Evolutionary conservation across 75 land plant species (phyloP), one percentile per base, ranked within the genome.

Genomic region (Larix kaempferi): DNA sequence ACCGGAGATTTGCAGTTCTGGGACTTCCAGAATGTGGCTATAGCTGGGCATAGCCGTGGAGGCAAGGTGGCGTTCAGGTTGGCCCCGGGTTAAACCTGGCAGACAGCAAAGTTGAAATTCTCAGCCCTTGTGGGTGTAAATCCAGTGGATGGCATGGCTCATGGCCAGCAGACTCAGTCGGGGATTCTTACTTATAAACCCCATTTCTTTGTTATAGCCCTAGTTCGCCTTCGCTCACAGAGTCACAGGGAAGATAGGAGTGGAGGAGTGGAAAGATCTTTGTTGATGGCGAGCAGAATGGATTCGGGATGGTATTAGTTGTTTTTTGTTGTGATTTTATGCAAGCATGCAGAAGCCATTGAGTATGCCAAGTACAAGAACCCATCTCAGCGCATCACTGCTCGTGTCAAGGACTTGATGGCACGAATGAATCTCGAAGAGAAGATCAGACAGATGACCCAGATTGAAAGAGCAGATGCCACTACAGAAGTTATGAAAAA

Each of bases 21-120:
- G 11, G 82, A 86, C 77, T 69, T 88, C 23, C 39, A 17, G 10
- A 89, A 84, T 35, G 75, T 91, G 5, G 92, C 84, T 2, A 57
- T 96, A 4, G 88, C 89, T 0, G 99, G 98, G 27, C 99, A 96
- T 77, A 96, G 99, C 78, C 90, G 99, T 5, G 99, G 99, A 7
- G 99, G 92, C 55, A 96, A 94, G 59, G 88, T 83, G 0, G 91
- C 94, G 15, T 94, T 96, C 60, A 88, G 88, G 0, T 78, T 91
- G 3, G 93, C 92, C 0, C 76, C 87, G 5, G 19, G 52, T 16
- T 33, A 10, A 27, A 12, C 67, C 22, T 23, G 11, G 14, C 33
- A 59, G 62, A 76, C 74, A 22, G 66, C 88, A 25, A 29, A 60
- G 13, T 39, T 89, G 3, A 84, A 80, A n/a, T 75, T 89, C 81